Base-by-base conservation (phyloP, 176 grass and related monocot species). In the Musa schizocarpa region DNA sequence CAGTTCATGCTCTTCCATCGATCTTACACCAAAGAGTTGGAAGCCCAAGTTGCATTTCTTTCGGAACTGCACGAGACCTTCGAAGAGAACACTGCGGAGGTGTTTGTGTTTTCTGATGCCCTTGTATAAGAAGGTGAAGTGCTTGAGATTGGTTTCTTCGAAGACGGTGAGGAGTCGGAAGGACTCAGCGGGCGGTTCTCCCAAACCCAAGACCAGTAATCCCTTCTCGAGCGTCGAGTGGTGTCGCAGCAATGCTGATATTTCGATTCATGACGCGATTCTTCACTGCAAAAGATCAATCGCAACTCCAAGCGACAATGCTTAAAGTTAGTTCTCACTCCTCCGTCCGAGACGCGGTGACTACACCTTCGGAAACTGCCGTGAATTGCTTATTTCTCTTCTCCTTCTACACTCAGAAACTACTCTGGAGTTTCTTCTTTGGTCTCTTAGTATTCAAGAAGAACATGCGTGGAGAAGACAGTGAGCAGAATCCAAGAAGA, bases 251-350 rank as follows among this genome's bases (percentile, higher is more conserved):
- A 77, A 52, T 9, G 59, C 75, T 2, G 61, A 77, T 22, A 53
- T 65, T 52, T 61, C 57, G 13, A 53, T 77, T 21, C 9, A 77
- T 19, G 75, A 77, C 24, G 75, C 75, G 0, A 66, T 76, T 66
- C 29, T 77, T 23, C 75, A 66, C 59, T 77, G 75, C 75, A 77
- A 77, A 49, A 77, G 53, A 52, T 77, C 75, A 10, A 52, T 77
- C 19, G 73, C 58, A 48, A 75, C 12, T 69, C 25, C 29, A 69
- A 8, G 25, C 52, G 53, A 19, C 13, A 9, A 25, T 22, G 17
- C 61, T 22, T 63, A n/a, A n/a, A 62, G 8, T 20, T 62, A 21
- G 34, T 62, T 62, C 7, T 62, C 62, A 14, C 2, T 57, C 13
- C 13, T 19, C 14, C 58, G 7, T 19, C 61, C 13, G 1, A 17